Evolutionary conservation across 306 rosid species (phyloP).

Genomic region (Prunus salicina): DNA sequence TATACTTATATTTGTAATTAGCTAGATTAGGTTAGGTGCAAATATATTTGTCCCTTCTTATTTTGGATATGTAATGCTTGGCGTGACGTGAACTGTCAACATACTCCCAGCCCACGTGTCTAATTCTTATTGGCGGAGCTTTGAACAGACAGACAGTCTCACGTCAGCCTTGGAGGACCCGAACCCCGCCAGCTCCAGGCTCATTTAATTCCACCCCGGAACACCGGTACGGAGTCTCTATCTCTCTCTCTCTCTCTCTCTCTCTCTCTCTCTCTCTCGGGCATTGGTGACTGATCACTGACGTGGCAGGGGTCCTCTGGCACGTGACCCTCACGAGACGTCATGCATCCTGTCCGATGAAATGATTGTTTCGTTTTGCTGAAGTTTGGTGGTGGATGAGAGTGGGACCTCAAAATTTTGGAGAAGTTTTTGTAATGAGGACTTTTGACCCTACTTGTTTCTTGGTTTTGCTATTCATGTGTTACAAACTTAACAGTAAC

Average conservation of each 20-base stretch:
- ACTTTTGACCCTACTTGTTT: too few species aligned
- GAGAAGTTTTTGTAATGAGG: neutral
- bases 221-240: neutral
- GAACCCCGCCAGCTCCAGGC: neutral
- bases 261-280: neutral
- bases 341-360: neutral
- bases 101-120: neutral
- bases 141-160: neutral
- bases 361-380: neutral
- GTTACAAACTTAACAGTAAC: too few species aligned
- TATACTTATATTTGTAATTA: too few species aligned
- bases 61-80: neutral
- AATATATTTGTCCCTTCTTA: neutral
- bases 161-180: conserved; percentile 1
- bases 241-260: neutral
- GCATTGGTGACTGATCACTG: neutral
- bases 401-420: neutral
- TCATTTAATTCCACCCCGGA: neutral
- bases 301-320: neutral
- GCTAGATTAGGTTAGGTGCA: neutral
- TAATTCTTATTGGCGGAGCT: neutral
- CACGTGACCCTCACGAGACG: conserved; percentile 16
- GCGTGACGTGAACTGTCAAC: neutral
- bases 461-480: too few species aligned
- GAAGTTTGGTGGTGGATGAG: neutral